Conservation (phyloP, 352 stramenopile genomes). For the Globisporangium abappressorium region DNA sequence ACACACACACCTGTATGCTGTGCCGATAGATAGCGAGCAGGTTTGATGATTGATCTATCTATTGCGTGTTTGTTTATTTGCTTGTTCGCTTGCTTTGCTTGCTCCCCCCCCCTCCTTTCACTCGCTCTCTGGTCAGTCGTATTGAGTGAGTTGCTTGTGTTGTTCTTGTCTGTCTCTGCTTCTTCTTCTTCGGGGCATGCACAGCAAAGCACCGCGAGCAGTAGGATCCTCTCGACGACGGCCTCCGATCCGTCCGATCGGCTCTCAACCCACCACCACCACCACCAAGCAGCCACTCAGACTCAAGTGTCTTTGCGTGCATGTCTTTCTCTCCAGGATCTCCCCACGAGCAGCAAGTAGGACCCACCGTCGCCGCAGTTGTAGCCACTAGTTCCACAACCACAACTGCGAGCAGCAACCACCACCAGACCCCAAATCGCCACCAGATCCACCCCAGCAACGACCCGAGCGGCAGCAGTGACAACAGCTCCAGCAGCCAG, state of each 20-base stretch:
- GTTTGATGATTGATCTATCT: neutral
- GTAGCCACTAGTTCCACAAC: neutral
- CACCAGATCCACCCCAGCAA: neutral
- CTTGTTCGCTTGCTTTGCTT: slow-evolving; percentile 1
- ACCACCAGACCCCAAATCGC: too few relatives aligned
- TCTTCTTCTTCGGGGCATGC: neutral
- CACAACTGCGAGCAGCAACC: neutral
- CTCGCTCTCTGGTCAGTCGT: neutral
- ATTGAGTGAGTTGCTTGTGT: slow-evolving; percentile 9
- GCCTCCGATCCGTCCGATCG: neutral
- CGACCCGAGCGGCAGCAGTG: slow-evolving; percentile 5
- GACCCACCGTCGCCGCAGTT: neutral
- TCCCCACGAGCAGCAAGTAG: neutral
- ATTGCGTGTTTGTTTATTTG: neutral
- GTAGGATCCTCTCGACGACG: slow-evolving; percentile 5
- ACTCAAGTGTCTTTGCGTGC: slow-evolving; percentile 15
- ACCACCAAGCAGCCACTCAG: neutral
- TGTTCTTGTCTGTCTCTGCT: neutral
- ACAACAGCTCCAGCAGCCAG: slow-evolving; percentile 12
- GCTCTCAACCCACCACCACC: neutral
- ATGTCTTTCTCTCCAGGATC: slow-evolving; percentile 17
- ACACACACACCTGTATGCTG: neutral
- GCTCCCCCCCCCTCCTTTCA: neutral
- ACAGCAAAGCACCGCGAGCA: slow-evolving; percentile 2
- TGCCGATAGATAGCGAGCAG: neutral